These are phyloP conservation scores for Juglanconis sp. DNA, from an alignment of 2,329 filamentous ascomycete species.

Conservation along the genomic window DNA sequence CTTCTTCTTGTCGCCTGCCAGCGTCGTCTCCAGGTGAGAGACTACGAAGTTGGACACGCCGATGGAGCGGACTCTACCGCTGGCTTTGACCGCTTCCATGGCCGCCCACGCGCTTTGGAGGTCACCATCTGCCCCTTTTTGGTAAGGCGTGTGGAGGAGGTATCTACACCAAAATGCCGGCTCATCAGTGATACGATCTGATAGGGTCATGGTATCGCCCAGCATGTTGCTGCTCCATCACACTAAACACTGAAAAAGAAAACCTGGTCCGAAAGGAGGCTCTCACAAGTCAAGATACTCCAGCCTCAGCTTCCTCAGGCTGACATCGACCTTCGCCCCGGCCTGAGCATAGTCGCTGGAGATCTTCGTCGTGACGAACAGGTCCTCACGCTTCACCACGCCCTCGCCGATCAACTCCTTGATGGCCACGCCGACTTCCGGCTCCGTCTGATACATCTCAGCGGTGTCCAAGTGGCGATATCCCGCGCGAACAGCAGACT, in stretches of 20 bases:
- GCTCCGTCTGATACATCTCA: conserved; percentile 10
- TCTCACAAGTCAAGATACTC: conserved; percentile 64
- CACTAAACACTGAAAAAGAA: too few relatives aligned
- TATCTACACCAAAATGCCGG: conserved; percentile 26
- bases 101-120: conserved; percentile 55
- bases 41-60: conserved; percentile 69
- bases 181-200: too few relatives aligned
- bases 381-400: conserved; percentile 18
- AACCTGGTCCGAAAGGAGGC: too few relatives aligned
- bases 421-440: conserved; percentile 9
- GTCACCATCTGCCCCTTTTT: conserved; percentile 28
- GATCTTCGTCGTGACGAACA: conserved; percentile 13
- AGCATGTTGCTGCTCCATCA: too few relatives aligned
- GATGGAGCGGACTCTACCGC: conserved; percentile 62
- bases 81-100: conserved; percentile 60
- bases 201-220: too few relatives aligned
- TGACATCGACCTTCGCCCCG: conserved; percentile 35
- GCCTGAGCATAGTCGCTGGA: conserved; percentile 24
- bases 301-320: conserved; percentile 58
- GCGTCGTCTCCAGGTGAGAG: conserved; percentile 46
- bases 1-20: conserved; percentile 41
- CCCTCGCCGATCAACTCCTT: neutral
- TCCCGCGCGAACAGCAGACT: neutral
- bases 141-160: conserved; percentile 12
- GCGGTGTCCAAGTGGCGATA: neutral